Conservation (phyloP, 495 filamentous ascomycete species). For the Poronia punctata region DNA sequence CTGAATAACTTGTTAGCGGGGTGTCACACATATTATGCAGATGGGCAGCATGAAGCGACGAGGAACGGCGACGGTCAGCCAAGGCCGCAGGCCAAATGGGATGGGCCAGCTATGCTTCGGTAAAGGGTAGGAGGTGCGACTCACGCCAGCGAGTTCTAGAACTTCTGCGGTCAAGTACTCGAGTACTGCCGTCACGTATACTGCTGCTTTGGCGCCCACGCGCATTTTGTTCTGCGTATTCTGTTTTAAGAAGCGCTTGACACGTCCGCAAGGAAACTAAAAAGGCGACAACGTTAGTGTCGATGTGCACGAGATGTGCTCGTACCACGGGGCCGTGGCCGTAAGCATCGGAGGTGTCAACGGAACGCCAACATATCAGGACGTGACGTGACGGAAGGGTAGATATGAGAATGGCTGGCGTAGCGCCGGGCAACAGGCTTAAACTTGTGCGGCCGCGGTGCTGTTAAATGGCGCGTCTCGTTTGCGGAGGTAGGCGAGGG, state of each 20-base stretch:
- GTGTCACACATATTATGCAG: slow-evolving; percentile 1
- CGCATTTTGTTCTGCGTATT: slow-evolving; percentile 99
- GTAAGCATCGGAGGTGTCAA: too few relatives aligned
- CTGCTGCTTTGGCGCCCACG: slow-evolving; percentile 96
- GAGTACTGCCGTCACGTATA: slow-evolving; percentile 96
- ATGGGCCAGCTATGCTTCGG: too few relatives aligned
- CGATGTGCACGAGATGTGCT: too few relatives aligned
- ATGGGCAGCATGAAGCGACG: not conserved
- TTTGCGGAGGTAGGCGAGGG: slow-evolving; percentile 4
- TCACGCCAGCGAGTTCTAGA: slow-evolving; percentile 84
- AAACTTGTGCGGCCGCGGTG: too few relatives aligned
- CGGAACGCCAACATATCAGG: not conserved
- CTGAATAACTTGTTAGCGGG: slow-evolving; percentile 26
- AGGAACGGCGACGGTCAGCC: slow-evolving; percentile 5
- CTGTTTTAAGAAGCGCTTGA: slow-evolving; percentile 99
- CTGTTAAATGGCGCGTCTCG: too few relatives aligned
- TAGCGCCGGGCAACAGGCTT: too few relatives aligned
- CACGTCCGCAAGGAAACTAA: slow-evolving; percentile 98
- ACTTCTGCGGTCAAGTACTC: slow-evolving; percentile 99
- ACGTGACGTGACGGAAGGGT: not conserved
- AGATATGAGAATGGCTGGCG: too few relatives aligned
- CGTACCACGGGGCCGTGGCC: too few relatives aligned
- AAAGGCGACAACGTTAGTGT: slow-evolving; percentile 26
- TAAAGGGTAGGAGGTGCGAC: slow-evolving; percentile 23
- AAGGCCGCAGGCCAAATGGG: too few relatives aligned